Evolutionary conservation across 306 rosid genomes (phyloP).

Genomic region (Lithocarpus polystachyus): DNA sequence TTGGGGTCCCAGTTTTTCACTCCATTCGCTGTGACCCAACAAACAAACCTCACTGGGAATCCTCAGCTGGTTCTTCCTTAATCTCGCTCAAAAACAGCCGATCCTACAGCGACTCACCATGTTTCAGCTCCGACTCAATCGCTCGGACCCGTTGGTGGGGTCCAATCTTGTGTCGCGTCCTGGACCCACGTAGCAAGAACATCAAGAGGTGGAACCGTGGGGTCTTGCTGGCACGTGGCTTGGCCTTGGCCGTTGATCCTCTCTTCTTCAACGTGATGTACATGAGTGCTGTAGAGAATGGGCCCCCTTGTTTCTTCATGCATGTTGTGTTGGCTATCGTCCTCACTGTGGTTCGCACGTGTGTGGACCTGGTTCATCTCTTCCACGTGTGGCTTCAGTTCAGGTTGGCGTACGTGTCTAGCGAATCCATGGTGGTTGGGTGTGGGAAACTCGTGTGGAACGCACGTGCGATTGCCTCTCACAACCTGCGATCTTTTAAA

Average conservation of each 20-base stretch:
- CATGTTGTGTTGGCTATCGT: slow-evolving; percentile 21
- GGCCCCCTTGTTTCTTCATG: slow-evolving; percentile 29
- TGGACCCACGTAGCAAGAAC: slow-evolving; percentile 28
- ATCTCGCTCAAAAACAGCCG: not conserved
- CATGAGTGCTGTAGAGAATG: not conserved
- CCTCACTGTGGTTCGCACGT: slow-evolving; percentile 23
- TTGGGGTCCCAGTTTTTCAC: slow-evolving; percentile 31
- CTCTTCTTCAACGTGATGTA: slow-evolving; percentile 32
- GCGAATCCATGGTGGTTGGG: slow-evolving; percentile 28
- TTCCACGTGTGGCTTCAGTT: slow-evolving; percentile 32
- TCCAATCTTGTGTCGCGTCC: not conserved
- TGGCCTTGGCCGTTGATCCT: slow-evolving; percentile 33
- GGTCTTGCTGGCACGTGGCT: slow-evolving; percentile 33
- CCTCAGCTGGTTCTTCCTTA: slow-evolving; percentile 20
- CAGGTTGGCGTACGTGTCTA: slow-evolving; percentile 33
- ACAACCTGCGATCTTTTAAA: slow-evolving; percentile 22
- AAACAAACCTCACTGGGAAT: slow-evolving; percentile 13
- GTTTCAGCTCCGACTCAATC: not conserved
- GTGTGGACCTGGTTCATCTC: slow-evolving; percentile 29
- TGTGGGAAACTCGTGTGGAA: slow-evolving; percentile 41
- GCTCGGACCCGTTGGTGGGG: not conserved
- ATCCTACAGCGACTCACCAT: not conserved
- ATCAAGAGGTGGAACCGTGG: slow-evolving; percentile 37
- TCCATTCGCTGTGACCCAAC: slow-evolving; percentile 24
- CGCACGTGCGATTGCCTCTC: slow-evolving; percentile 19